Evolutionary conservation across 768 basidiomycete species (phyloP).

Genomic region (Suillus sp.): DNA sequence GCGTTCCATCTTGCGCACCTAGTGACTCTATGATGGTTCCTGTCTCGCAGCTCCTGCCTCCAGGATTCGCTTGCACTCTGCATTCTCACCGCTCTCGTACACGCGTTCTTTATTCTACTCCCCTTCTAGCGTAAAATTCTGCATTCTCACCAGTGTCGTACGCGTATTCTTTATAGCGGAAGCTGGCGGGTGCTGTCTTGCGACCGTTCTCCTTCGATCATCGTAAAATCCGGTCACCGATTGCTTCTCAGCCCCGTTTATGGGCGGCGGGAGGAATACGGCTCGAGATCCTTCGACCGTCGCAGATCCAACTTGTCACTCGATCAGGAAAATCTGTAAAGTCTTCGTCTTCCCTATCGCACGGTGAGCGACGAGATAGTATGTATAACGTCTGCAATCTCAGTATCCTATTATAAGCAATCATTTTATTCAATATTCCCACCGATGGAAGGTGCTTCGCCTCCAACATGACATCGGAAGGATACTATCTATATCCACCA

Average conservation of each 20-base stretch:
- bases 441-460: not conserved
- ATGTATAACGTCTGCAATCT: too few species aligned
- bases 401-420: not conserved
- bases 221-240: not conserved
- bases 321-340: not conserved
- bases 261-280: not conserved
- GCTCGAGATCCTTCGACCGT: not conserved
- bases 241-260: not conserved
- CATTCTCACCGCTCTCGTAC: not conserved
- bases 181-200: not conserved
- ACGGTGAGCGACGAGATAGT: not conserved
- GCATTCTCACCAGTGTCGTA: conserved; percentile 7
- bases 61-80: not conserved
- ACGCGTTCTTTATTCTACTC: not conserved
- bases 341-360: not conserved
- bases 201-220: not conserved
- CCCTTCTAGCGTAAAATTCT: not conserved
- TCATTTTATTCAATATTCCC: not conserved
- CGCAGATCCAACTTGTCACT: not conserved
- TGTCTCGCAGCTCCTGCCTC: not conserved
- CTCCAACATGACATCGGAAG: not conserved
- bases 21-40: not conserved
- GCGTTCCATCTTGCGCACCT: not conserved
- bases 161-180: not conserved
- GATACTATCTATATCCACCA: not conserved